Conservation (phyloP, 371 early-diverging fungal genomes). For the Parasitella parasitica region DNA sequence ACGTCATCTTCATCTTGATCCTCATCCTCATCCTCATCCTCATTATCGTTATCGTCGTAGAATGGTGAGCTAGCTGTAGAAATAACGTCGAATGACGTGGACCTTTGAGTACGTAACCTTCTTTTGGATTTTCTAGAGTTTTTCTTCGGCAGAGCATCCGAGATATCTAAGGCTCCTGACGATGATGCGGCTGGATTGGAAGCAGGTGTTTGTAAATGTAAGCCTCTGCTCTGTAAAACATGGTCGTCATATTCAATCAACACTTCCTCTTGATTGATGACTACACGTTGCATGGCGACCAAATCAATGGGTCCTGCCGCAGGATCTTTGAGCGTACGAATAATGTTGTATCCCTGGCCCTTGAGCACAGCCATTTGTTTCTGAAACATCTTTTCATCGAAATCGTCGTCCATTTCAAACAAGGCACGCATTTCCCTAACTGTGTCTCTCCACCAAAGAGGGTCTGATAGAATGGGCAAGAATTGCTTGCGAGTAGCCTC, state of each 20-base stretch:
- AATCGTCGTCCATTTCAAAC: conserved; percentile 72
- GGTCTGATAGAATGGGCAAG: conserved; percentile 67
- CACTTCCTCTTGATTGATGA: conserved; percentile 59
- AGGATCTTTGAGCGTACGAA: conserved; percentile 64
- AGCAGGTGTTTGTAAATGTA: background rate
- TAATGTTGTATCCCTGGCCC: conserved; percentile 85
- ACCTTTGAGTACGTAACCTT: conserved; percentile 34
- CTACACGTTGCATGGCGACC: conserved; percentile 50
- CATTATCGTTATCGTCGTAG: background rate
- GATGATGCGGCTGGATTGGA: background rate
- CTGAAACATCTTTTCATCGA: conserved; percentile 79
- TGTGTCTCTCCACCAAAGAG: conserved; percentile 80
- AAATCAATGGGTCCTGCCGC: conserved; percentile 59
- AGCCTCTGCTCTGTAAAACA: conserved; percentile 16
- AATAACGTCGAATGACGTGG: conserved; percentile 38
- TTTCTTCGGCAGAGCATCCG: background rate
- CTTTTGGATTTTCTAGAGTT: conserved; percentile 5
- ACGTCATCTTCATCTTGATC: background rate
- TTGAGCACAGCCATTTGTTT: conserved; percentile 82
- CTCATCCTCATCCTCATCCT: background rate
- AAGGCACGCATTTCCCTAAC: conserved; percentile 64
- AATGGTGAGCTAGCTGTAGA: conserved; percentile 9
- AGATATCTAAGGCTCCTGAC: background rate
- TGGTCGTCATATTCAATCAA: conserved; percentile 42
- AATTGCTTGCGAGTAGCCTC: conserved; percentile 63